These are phyloP conservation scores for Populus hybrid DNA, from an alignment of 441 rosid genomes.

Conservation along the genomic window DNA sequence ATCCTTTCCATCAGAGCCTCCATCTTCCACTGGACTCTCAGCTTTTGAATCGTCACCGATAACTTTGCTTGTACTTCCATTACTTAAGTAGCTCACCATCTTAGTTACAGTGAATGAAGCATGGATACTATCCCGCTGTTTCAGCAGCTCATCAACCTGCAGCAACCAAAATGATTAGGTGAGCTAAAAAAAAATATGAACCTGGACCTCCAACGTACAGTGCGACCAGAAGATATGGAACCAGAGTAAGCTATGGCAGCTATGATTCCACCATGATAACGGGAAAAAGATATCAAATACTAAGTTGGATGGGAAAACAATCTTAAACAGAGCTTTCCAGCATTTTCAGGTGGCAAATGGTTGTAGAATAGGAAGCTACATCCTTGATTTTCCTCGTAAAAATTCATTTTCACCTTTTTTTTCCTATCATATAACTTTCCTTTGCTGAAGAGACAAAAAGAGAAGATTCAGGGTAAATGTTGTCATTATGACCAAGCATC, in stretches of 20 bases:
- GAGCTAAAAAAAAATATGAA: background rate
- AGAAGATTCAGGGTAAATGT: background rate
- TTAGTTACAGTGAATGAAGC: constrained; percentile 61
- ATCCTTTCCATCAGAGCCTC: constrained; percentile 73
- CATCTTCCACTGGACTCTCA: constrained; percentile 70
- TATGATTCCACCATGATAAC: background rate
- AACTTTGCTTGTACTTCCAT: constrained; percentile 63
- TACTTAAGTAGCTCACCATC: constrained; percentile 44
- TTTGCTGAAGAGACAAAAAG: background rate
- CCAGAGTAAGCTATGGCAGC: background rate
- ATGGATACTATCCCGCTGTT: constrained; percentile 80
- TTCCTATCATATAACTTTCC: background rate
- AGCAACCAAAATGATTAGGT: constrained; percentile 9
- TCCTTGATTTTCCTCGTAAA: background rate
- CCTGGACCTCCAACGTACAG: background rate
- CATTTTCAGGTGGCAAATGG: background rate
- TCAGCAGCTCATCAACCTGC: constrained; percentile 89
- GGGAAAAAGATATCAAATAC: background rate
- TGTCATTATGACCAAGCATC: background rate
- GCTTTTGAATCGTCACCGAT: constrained; percentile 56
- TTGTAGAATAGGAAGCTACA: background rate
- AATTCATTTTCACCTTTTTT: background rate
- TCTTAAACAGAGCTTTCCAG: background rate
- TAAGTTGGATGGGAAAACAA: background rate
- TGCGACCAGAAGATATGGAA: background rate